Evolutionary conservation across 179 eudicot genomes (phyloP).

Genomic region (Beta lomatogona): DNA sequence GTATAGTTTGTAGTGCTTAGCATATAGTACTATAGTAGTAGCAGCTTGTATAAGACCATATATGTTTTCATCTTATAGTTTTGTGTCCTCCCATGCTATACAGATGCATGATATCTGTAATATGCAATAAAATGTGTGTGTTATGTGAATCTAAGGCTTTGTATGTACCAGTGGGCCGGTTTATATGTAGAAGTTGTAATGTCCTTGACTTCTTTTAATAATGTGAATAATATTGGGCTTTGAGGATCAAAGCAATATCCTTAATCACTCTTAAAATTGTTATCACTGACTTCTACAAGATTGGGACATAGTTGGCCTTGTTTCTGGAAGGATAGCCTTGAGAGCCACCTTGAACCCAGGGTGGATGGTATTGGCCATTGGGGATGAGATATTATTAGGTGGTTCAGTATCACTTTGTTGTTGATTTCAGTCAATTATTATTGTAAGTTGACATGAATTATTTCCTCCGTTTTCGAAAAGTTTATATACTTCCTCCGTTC

Average conservation of each 20-base stretch:
- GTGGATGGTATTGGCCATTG: too few species aligned
- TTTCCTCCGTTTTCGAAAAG: too few species aligned
- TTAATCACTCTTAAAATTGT: too few species aligned
- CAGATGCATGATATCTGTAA: constrained; percentile 10
- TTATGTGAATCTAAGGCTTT: background rate
- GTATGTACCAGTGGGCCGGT: background rate
- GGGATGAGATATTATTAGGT: too few species aligned
- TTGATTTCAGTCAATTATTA: too few species aligned
- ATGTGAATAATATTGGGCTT: background rate
- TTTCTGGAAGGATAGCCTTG: too few species aligned
- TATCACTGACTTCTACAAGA: background rate
- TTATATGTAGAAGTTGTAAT: background rate
- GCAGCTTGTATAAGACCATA: constrained; percentile 8
- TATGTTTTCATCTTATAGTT: background rate
- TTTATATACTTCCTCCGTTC: too few species aligned
- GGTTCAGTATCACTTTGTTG: too few species aligned
- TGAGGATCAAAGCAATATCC: too few species aligned
- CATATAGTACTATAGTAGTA: background rate
- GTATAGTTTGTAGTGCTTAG: constrained; percentile 25
- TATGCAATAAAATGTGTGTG: constrained; percentile 11
- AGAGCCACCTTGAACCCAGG: too few species aligned
- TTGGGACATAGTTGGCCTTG: too few species aligned
- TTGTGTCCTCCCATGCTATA: background rate
- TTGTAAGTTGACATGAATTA: too few species aligned
- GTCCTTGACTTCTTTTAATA: background rate